phyloP scores from a whole-genome alignment of 257 asterid genomes.

The Thymus mandschuricus region DNA sequence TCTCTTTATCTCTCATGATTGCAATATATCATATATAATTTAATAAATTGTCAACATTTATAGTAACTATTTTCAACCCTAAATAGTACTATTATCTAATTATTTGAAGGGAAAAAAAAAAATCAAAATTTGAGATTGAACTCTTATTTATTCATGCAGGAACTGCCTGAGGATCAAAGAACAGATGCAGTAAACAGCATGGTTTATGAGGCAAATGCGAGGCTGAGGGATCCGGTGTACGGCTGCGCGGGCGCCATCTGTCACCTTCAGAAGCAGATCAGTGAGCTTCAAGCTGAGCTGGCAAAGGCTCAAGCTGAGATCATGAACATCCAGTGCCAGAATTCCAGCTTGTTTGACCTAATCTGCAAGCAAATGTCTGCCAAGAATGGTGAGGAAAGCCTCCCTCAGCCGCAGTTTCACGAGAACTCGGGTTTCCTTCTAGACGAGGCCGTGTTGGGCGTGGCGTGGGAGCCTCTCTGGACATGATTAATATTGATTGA shows the following conservation, averaged over 20 bases:
- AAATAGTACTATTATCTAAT: too few species aligned
- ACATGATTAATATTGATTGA: constrained; percentile 26
- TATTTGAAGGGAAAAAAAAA: too few species aligned
- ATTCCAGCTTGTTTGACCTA: constrained; percentile 42
- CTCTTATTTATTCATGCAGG: constrained; percentile 31
- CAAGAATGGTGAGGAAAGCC: constrained; percentile 13
- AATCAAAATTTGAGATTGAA: background rate
- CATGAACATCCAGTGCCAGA: constrained; percentile 52
- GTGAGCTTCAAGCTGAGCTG: constrained; percentile 51
- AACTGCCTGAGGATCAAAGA: constrained; percentile 51
- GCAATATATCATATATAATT: background rate
- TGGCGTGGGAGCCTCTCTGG: constrained; percentile 61
- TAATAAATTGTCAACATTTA: background rate
- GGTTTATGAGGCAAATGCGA: constrained; percentile 60
- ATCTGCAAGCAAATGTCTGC: constrained; percentile 34
- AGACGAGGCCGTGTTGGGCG: constrained; percentile 46
- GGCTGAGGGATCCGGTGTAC: constrained; percentile 57
- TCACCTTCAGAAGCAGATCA: constrained; percentile 54
- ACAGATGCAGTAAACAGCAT: constrained; percentile 60
- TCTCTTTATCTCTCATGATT: background rate
- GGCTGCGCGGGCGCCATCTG: constrained; percentile 60
- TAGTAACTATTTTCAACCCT: background rate
- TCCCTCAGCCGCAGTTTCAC: constrained; percentile 17
- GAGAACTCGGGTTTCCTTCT: constrained; percentile 38
- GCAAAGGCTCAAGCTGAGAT: constrained; percentile 57